A percentile compares a stretch with the other conserved stretches of the same genome.
phyloP scores from a whole-genome alignment of 2,329 filamentous ascomycete genomes.

The Venturia aucupariae region DNA sequence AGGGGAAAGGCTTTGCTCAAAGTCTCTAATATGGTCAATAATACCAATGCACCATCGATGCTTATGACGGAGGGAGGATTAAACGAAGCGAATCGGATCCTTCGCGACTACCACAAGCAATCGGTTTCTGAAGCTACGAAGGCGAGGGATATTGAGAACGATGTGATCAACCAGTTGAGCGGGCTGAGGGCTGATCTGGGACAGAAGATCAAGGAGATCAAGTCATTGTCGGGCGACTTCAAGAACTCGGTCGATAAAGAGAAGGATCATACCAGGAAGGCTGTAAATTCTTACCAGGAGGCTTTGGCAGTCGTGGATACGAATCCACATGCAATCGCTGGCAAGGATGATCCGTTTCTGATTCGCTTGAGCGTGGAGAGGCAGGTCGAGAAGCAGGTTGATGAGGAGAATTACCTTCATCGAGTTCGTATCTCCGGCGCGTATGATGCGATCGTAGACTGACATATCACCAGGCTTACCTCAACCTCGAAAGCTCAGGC shows the following conservation, averaged over 20 bases:
- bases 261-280: slow-evolving; percentile 73
- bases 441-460: slow-evolving; percentile 19
- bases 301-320: slow-evolving; percentile 69
- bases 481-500: slow-evolving; percentile 89
- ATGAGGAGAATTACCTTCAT: slow-evolving; percentile 96
- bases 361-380: slow-evolving; percentile 77
- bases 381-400: slow-evolving; percentile 83
- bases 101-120: slow-evolving; percentile 75
- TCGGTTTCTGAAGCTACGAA: slow-evolving; percentile 75
- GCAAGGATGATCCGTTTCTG: slow-evolving; percentile 88
- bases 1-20: slow-evolving; percentile 75
- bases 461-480: slow-evolving; percentile 59
- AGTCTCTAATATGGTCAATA: slow-evolving; percentile 75
- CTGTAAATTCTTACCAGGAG: slow-evolving; percentile 74
- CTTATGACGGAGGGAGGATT: slow-evolving; percentile 79
- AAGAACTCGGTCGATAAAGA: slow-evolving; percentile 96
- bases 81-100: slow-evolving; percentile 71
- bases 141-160: slow-evolving; percentile 79
- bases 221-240: slow-evolving; percentile 85
- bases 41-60: slow-evolving; percentile 60
- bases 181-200: slow-evolving; percentile 80
- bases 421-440: slow-evolving; percentile 48
- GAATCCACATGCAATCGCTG: slow-evolving; percentile 63
- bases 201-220: slow-evolving; percentile 98
- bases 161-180: slow-evolving; percentile 80